These are phyloP conservation scores for Rubroshorea leprosula DNA, from an alignment of 345 rosid genomes.

Conservation along the genomic window DNA sequence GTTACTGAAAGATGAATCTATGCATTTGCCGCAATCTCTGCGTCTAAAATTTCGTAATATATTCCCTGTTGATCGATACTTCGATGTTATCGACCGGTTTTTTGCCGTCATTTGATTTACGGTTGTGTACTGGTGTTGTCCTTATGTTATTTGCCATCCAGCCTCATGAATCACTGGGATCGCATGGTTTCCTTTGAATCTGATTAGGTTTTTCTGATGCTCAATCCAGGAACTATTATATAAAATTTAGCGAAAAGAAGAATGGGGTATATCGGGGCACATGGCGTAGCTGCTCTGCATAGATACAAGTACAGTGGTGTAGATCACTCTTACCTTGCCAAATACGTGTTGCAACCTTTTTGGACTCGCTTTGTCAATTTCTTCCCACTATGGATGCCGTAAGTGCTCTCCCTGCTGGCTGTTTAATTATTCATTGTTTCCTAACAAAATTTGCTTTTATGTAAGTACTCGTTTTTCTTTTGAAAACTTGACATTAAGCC, in stretches of 20 bases:
- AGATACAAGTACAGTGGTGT: conserved; percentile 93
- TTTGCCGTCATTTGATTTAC: not conserved
- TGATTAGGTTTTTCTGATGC: conserved; percentile 20
- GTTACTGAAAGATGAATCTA: not conserved
- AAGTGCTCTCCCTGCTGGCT: conserved; percentile 28
- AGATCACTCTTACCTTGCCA: conserved; percentile 79
- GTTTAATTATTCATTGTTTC: too few species aligned
- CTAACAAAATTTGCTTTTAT: too few species aligned
- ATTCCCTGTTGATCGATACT: not conserved
- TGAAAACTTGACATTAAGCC: too few species aligned
- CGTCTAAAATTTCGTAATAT: not conserved
- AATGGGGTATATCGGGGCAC: conserved; percentile 93
- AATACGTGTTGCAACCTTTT: conserved; percentile 90
- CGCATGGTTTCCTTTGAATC: not conserved
- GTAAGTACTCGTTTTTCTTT: too few species aligned
- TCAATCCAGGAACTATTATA: not conserved
- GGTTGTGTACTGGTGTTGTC: too few species aligned
- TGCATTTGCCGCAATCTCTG: not conserved
- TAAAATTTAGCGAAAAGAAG: conserved; percentile 13
- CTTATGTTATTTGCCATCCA: not conserved
- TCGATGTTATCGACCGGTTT: not conserved
- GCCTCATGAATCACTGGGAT: not conserved
- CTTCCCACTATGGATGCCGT: conserved; percentile 99
- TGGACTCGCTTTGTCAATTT: conserved; percentile 78
- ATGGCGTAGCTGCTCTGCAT: conserved; percentile 80